Base-by-base conservation (phyloP, 441 rosid species). In the Brassica balearica region DNA sequence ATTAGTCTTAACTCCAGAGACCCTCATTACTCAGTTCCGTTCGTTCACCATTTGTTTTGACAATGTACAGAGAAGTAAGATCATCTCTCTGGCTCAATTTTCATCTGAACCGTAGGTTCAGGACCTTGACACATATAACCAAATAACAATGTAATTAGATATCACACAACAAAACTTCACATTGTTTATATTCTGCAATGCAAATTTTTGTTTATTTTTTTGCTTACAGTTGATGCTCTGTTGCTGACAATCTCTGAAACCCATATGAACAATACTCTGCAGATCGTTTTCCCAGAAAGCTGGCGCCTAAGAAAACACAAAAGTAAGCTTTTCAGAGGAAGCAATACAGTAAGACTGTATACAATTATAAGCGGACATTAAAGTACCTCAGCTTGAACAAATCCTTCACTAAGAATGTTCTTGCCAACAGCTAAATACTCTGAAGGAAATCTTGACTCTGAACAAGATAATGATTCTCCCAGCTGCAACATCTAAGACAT, bases 231-330 rank as follows among this genome's bases (percentile, higher is more conserved):
- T 82, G 53, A 81, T 82, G 46, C 69, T 78, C 69, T 77, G 77
- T 34, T 34, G 38, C 70, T 77, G 88, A 83, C 80, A 84, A 76
- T 84, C 88, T 41, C 72, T 78, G 69, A 83, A 84, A 17, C 86
- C 94, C 96, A 88, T 88, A 79, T 90, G 91, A 80, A 88, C 92
- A 68, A 88, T 58, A 73, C 88, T 88, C 51, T 87, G 91, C 6
- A 90, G 87, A 65, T 87, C 94, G 69, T 90, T 90, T 38, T 87
- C 89, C 91, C 92, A 90, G 3, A 85, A 38, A 8, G 81, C 22
- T 1, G 86, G 48, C 56, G 81, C 85, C 92, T 89, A 34, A 34
- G 46, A 38, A 38, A 38, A 8, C 19, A 41, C 34, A 38, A 43
- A 38, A 22, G 71, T 34, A 34, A 34, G 38, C 38, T 34, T 34